Conservation (phyloP, 768 basidiomycete species). For the Hericium rajendrae region DNA sequence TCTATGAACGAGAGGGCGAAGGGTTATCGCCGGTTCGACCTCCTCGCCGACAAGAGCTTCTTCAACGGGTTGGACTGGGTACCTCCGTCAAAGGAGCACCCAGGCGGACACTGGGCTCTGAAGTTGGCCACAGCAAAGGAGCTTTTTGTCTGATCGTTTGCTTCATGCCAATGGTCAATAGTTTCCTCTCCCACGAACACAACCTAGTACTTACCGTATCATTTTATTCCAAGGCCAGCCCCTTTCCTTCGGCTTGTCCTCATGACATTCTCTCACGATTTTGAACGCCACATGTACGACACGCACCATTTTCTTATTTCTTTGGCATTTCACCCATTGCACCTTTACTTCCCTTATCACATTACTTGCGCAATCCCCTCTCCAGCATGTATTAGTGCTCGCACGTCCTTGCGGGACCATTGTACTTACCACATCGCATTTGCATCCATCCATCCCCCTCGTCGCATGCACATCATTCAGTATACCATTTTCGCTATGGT, state of each 20-base stretch:
- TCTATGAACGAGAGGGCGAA: constrained; percentile 24
- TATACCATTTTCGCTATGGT: background rate
- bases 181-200: background rate
- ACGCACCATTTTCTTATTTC: too few relatives aligned
- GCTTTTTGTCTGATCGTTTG: background rate
- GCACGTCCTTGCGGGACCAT: too few relatives aligned
- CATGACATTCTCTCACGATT: background rate
- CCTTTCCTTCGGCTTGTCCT: background rate
- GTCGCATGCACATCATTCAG: background rate
- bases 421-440: too few relatives aligned
- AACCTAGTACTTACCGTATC: background rate
- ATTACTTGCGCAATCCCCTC: too few relatives aligned
- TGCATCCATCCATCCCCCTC: too few relatives aligned
- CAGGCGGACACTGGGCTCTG: constrained; percentile 13
- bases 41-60: constrained; percentile 40
- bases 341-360: too few relatives aligned
- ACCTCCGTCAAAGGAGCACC: constrained; percentile 4
- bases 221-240: background rate
- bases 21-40: constrained; percentile 51
- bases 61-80: constrained; percentile 37
- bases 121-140: constrained; percentile 5
- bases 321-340: too few relatives aligned
- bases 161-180: background rate
- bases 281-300: too few relatives aligned
- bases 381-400: too few relatives aligned